These are phyloP conservation scores for Penicillium sp. DNA, from an alignment of 2,329 filamentous ascomycete species.

Conservation along the genomic window DNA sequence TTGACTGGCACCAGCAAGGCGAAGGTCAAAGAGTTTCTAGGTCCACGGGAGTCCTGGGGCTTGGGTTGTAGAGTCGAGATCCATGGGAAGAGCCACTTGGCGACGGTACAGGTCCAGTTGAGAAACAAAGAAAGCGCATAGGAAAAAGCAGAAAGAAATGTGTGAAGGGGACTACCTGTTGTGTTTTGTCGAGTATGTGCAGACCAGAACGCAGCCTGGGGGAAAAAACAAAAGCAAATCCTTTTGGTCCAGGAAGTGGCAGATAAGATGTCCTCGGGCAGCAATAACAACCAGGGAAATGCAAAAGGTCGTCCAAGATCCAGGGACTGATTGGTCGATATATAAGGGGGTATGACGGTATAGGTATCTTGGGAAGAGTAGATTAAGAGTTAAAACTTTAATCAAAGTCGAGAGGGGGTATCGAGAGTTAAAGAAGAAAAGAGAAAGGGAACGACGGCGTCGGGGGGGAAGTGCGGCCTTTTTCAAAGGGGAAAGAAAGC, in stretches of 20 bases:
- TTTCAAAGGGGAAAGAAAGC: constrained; percentile 19
- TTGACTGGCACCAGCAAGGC: constrained; percentile 16
- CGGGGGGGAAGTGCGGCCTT: constrained; percentile 23
- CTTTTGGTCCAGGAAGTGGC: constrained; percentile 28
- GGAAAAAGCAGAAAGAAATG: constrained; percentile 28
- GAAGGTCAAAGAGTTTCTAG: constrained; percentile 12
- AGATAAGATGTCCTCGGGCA: constrained; percentile 29
- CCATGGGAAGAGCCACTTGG: constrained; percentile 12
- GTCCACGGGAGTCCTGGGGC: constrained; percentile 17
- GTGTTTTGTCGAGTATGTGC: constrained; percentile 29
- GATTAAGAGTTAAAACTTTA: constrained; percentile 7
- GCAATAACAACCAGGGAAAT: constrained; percentile 24
- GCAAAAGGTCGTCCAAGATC: constrained; percentile 13
- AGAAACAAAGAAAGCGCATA: constrained; percentile 20
- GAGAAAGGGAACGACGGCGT: constrained; percentile 5
- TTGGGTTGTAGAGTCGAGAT: constrained; percentile 4
- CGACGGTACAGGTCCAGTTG: constrained; percentile 24
- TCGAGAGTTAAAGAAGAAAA: constrained; percentile 19
- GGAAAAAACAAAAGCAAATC: constrained; percentile 34
- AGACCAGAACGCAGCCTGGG: constrained; percentile 26
- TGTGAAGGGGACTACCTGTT: constrained; percentile 45
- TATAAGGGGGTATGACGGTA: neutral
- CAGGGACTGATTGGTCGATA: constrained; percentile 9
- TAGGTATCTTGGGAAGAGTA: neutral
- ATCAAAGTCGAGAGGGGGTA: constrained; percentile 20